Base-by-base conservation (phyloP, 2,329 filamentous ascomycete genomes). In the Talaromyces verruculosus region DNA sequence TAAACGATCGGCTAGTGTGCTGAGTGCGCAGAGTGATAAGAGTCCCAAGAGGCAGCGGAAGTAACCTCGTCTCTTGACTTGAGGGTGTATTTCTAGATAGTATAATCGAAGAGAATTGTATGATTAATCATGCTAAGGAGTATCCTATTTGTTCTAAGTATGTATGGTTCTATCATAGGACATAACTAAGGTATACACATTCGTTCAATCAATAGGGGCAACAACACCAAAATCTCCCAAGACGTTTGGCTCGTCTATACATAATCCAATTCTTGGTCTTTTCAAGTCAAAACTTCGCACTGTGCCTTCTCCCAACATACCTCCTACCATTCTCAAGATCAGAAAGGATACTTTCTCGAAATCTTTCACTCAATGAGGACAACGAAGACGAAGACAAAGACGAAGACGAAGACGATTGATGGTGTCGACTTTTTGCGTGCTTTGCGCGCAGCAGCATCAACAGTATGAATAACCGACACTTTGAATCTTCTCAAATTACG, bases 1-100 rank as follows among this genome's bases (percentile, higher is more conserved):
- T 69, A 96, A 96, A 81, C 86, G 92, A 67, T 95, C 92, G 75
- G 91, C 91, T 1, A 96, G 92, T 76, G 91, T 93, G 37, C 76
- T 96, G 63, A 94, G 91, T 75, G 81, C 83, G 17, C 80, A 81
- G 5, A 92, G 90, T 75, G 89, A 92, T 65, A 84, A 84, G 74
- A 83, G 81, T 70, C 73, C 75, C 7, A 85, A 85, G 73, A 78
- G 82, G 63, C 81, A 83, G 72, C 82, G 79, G 71, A 83, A 82
- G 65, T 78, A 72, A 67, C 19, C 30, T 25, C 11, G 1, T 37
- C 5, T 15, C 37, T 30, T 22, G 13, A 49, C 30, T 25, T 3
- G 28, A 64, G 30, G 49, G 8, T 57, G 51, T 22, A 57, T 57
- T 57, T 37, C n/a, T 57, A 39, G 10, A 37, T 39, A 37, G 0